These are phyloP conservation scores for Paramecium primaurelia DNA, from an alignment of 73 alveolate genomes.

Conservation along the genomic window DNA sequence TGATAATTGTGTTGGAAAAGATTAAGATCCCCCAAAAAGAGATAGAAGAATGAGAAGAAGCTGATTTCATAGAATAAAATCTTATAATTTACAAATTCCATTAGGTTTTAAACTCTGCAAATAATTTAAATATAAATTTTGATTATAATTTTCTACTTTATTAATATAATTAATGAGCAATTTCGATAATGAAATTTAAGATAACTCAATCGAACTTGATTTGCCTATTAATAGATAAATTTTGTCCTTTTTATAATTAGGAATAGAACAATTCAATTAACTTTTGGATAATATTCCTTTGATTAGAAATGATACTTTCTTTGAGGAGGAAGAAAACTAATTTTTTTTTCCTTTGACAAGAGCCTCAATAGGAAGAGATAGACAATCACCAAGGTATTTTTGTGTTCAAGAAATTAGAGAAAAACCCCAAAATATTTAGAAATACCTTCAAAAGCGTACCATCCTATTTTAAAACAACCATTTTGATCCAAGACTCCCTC, in stretches of 20 bases:
- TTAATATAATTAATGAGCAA: not conserved
- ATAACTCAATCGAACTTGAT: not conserved
- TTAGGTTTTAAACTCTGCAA: not conserved
- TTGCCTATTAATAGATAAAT: not conserved
- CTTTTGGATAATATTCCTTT: not conserved
- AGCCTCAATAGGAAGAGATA: not conserved
- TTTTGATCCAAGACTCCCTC: not conserved
- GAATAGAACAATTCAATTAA: not conserved
- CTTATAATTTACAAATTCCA: not conserved
- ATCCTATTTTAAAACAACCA: not conserved
- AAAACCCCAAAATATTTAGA: not conserved
- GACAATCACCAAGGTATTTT: not conserved
- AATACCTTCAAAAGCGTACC: not conserved
- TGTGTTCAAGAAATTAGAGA: not conserved
- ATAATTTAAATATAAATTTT: not conserved
- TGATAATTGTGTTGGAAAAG: slow-evolving; percentile 37
- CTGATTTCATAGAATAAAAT: not conserved
- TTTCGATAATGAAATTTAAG: not conserved
- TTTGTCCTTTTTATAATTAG: not conserved
- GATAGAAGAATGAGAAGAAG: slow-evolving; percentile 44
- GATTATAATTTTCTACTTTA: not conserved
- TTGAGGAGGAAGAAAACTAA: not conserved
- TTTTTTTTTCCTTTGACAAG: not conserved
- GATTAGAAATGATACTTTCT: not conserved
- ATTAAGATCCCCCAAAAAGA: not conserved